Base-by-base conservation (phyloP, 1,139 yeast species). In the Yamadazyma dushanensis region DNA sequence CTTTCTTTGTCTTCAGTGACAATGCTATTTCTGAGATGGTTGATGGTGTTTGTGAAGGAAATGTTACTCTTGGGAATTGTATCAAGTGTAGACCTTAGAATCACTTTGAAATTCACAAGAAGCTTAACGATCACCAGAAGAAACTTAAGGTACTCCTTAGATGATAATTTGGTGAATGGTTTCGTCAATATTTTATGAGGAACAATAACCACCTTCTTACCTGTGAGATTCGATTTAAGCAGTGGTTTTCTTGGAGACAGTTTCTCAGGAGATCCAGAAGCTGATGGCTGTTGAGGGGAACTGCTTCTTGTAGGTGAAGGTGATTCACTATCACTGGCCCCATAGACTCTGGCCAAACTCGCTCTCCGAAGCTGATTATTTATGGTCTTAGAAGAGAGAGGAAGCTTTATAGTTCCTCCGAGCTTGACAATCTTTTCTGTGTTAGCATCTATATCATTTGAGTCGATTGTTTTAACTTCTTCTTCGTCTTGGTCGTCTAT, bases 151-250 rank as follows among this genome's bases (percentile, higher is more conserved):
- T 64, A 69, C 39, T 71, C 77, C 33, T 62, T 61, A 9, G 64
- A 55, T 16, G 66, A 53, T 22, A 70, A 53, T 39, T 64, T 65
- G 23, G 63, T 58, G 38, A 71, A 63, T 5, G 76, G 76, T 37
- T 68, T 67, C 38, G 59, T 60, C 20, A 71, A 54, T 5, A 71
- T 66, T 38, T 64, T 63, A 41, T 71, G 76, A 0, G 77, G 76
- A 2, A 70, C 61, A 6, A 70, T 60, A 3, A 69, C 61, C 34
- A 63, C 46, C 38, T 56, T 61, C 38, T 62, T 56, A 7, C 34
- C 50, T 28, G 41, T 29, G 16, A 38, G 16, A 17, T 37, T 31
- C 13, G 41, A 18, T 16, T 35, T 43, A 3, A 34, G 4, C 27
- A 37, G 40, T 17, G 42, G 39, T 14, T 32, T 26, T 20, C 24